Evolutionary conservation across 1,284 basidiomycete species (phyloP).

Genomic region (Lentinus polychrous): DNA sequence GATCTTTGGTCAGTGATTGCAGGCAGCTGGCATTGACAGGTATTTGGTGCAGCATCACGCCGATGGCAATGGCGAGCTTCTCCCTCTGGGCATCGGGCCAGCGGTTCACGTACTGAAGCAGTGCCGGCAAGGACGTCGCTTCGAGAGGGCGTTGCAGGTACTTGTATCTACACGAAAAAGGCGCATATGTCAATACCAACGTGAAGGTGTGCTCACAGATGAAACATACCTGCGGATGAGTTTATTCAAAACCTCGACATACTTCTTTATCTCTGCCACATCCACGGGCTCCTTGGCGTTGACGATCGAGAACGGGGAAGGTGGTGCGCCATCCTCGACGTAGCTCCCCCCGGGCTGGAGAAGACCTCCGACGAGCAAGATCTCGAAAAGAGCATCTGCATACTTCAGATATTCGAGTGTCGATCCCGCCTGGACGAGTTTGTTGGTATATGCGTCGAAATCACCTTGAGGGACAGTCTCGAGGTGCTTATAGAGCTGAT

Average conservation of each 20-base stretch:
- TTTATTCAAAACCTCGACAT: conserved; percentile 90
- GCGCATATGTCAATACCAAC: not conserved
- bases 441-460: conserved; percentile 78
- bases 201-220: conserved; percentile 4
- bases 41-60: conserved; percentile 78
- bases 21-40: conserved; percentile 75
- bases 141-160: conserved; percentile 97
- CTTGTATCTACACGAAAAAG: conserved; percentile 66
- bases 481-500: conserved; percentile 91
- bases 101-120: conserved; percentile 86
- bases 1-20: conserved; percentile 83
- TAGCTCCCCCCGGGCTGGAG: conserved; percentile 93
- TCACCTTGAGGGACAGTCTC: conserved; percentile 80
- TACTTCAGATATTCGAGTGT: conserved; percentile 94
- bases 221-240: conserved; percentile 78
- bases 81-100: conserved; percentile 73
- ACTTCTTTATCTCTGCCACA: conserved; percentile 83
- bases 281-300: conserved; percentile 73
- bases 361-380: conserved; percentile 89
- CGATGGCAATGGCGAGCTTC: conserved; percentile 78
- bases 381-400: conserved; percentile 92
- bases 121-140: conserved; percentile 72
- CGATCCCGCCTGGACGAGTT: conserved; percentile 86
- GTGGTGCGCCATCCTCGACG: conserved; percentile 79
- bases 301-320: conserved; percentile 80